A percentile compares a stretch with the other conserved stretches of the same genome.
Conservation (phyloP, 805 yeast genomes). For the Yueomyces sp. region DNA sequence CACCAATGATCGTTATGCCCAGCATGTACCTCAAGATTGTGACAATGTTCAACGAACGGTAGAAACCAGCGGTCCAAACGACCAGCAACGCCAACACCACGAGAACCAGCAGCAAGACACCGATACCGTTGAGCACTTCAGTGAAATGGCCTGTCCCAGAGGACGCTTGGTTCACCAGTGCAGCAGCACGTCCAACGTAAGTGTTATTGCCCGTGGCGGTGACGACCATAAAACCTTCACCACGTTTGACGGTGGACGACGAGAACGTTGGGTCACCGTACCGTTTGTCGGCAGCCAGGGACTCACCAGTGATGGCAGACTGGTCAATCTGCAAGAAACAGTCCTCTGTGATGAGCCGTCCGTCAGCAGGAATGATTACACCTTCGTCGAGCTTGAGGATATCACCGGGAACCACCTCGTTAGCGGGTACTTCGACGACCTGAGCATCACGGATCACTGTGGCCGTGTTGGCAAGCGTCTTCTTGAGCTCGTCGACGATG, state of each 20-base stretch:
- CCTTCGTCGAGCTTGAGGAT: conserved; percentile 87
- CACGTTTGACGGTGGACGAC: conserved; percentile 89
- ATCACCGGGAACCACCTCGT: conserved; percentile 92
- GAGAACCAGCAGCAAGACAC: conserved; percentile 79
- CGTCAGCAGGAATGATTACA: conserved; percentile 86
- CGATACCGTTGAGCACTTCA: conserved; percentile 95
- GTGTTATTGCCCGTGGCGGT: conserved; percentile 93
- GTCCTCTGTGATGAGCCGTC: conserved; percentile 77
- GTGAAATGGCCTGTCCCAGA: conserved; percentile 94
- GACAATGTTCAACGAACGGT: conserved; percentile 80
- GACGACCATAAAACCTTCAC: conserved; percentile 89
- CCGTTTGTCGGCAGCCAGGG: conserved; percentile 87
- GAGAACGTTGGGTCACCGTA: conserved; percentile 81
- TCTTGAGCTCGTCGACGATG: conserved; percentile 91
- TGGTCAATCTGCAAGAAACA: conserved; percentile 85
- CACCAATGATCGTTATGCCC: conserved; percentile 95
- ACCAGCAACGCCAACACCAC: conserved; percentile 77
- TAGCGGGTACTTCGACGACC: conserved; percentile 60
- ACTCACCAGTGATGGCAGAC: conserved; percentile 96
- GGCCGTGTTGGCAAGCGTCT: conserved; percentile 86
- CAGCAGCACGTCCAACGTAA: conserved; percentile 95
- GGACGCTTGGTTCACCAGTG: conserved; percentile 87
- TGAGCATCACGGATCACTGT: conserved; percentile 73
- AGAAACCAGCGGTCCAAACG: conserved; percentile 90
- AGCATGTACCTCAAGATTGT: conserved; percentile 81